phyloP scores from a whole-genome alignment of 441 rosid genomes.

The Capsella rubella region DNA sequence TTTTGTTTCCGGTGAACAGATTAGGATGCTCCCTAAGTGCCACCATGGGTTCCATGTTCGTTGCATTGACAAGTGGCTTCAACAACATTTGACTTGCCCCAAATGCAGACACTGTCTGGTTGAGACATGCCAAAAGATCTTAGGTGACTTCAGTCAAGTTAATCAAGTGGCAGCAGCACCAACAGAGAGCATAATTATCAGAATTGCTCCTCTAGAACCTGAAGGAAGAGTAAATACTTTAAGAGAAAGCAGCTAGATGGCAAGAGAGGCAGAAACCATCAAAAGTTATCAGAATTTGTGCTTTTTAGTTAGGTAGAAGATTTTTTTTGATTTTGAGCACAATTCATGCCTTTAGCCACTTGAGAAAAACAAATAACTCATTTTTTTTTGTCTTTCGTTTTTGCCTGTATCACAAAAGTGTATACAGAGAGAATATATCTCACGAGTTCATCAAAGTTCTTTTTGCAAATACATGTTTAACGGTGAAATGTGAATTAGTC shows the following conservation, averaged over 20 bases:
- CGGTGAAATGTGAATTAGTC: conserved; percentile 18
- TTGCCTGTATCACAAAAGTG: conserved; percentile 31
- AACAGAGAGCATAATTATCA: conserved; percentile 36
- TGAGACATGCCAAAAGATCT: conserved; percentile 46
- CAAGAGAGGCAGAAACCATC: conserved; percentile 4
- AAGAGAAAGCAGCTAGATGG: conserved; percentile 37
- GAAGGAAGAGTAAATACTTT: conserved; percentile 43
- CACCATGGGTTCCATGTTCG: conserved; percentile 46
- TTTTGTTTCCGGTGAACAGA: conserved; percentile 39
- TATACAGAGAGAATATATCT: conserved; percentile 21
- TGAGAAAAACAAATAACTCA: neutral
- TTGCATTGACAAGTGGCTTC: conserved; percentile 48
- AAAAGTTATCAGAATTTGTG: conserved; percentile 11
- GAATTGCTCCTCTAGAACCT: conserved; percentile 40
- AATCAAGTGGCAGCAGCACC: conserved; percentile 36
- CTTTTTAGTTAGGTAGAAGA: conserved; percentile 15
- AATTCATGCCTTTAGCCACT: conserved; percentile 21
- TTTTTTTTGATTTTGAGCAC: neutral
- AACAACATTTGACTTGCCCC: conserved; percentile 43
- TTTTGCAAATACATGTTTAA: neutral
- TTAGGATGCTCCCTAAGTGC: conserved; percentile 46
- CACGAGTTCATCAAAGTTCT: conserved; percentile 27
- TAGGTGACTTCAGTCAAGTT: conserved; percentile 35
- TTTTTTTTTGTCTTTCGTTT: neutral
- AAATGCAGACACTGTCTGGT: conserved; percentile 48